Base-by-base conservation (phyloP, 306 rosid species). In the Fagus sylvatica region DNA sequence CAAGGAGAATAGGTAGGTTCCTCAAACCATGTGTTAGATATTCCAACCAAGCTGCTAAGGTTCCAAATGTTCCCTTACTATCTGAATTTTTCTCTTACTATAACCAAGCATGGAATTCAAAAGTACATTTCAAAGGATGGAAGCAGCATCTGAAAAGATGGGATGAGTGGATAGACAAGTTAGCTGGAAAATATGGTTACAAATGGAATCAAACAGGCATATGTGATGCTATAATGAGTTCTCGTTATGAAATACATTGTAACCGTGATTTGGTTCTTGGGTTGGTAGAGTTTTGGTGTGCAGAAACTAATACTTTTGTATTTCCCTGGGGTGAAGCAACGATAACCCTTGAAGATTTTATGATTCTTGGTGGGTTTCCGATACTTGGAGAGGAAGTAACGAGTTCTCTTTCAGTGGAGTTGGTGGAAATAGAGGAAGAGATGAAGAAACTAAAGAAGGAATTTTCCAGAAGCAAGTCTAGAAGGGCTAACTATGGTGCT, bases 291-390 rank as follows among this genome's bases (percentile, higher is more conserved):
- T 85, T 64, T 17, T 85, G 88, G 89, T 75, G 85, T 69, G 17
- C 72, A 36, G 15, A 74, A 53, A 85, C 89, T 2, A 89, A 85
- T 1, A 85, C 87, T 0, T 83, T 85, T 7, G 36, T 85, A n/a
- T 89, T 87, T 53, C 78, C 89, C 0, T 89, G 90, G 89, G 89
- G 76, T 46, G 91, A 89, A 76, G 87, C 84, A 7, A 83, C 91
- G 0, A 75, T 89, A 59, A 85, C 91, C 0, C 72, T 89, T 76
- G 91, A 89, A 75, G 93, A 89, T 82, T 56, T 87, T 0, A 73
- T 82, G 85, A 71, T 87, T 56, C 40, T 57, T 74, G 17, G 84
- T 75, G 6, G 72, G 79, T 5, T 80, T 37, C 1, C 1, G 1
- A 4, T 37, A 37, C 40, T 37, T 4, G 40, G 40, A 37, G 40